Evolutionary conservation across 257 asterid species (phyloP).

Genomic region (Solanum bukasovii): DNA sequence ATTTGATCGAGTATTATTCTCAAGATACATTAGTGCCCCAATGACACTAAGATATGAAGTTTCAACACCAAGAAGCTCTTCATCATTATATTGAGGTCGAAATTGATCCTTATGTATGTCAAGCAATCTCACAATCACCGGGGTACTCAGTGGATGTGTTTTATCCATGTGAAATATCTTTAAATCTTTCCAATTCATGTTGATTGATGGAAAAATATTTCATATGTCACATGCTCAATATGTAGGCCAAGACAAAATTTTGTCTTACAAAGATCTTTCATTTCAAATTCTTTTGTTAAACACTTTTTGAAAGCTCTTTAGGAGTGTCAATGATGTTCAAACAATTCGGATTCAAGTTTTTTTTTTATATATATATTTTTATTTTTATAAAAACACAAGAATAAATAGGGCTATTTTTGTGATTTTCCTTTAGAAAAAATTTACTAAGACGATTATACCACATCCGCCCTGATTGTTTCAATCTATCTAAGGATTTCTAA

Average conservation of each 20-base stretch:
- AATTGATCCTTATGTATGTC: neutral
- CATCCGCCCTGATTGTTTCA: too few relatives aligned
- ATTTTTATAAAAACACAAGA: neutral
- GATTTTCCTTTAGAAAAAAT: too few relatives aligned
- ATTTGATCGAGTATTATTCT: neutral
- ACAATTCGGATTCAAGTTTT: too few relatives aligned
- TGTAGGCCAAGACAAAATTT: neutral
- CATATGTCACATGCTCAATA: neutral
- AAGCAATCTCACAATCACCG: neutral
- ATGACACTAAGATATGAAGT: neutral
- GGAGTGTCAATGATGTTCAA: neutral
- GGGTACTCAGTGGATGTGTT: neutral
- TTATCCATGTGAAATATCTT: neutral
- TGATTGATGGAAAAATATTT: neutral
- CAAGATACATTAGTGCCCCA: neutral
- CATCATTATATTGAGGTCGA: neutral
- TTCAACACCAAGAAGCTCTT: neutral
- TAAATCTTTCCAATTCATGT: neutral
- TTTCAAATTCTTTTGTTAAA: too few relatives aligned
- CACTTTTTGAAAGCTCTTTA: neutral
- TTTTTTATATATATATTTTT: too few relatives aligned
- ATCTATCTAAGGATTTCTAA: too few relatives aligned
- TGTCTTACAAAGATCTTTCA: neutral
- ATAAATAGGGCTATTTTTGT: neutral
- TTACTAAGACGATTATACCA: too few relatives aligned